Conservation (phyloP, 176 grass and related monocot species). For the maize (Zea mays) region DNA sequence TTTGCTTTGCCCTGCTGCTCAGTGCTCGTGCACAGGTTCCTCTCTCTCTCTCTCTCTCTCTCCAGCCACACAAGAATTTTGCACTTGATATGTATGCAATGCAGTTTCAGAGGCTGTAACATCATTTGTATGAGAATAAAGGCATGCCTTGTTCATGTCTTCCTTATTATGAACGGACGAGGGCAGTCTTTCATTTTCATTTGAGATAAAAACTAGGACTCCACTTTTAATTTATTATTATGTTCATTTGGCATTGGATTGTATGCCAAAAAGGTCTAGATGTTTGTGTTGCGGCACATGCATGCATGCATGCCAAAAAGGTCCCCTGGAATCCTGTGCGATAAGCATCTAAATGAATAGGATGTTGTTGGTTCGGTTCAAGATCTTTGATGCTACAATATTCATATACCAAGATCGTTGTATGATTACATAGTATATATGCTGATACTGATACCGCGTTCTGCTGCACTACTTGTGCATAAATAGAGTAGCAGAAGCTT, state of each 20-base stretch:
- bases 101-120: not conserved
- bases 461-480: no score
- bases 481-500: no score
- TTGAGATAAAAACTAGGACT: no score
- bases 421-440: constrained; percentile 39
- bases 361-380: constrained; percentile 41
- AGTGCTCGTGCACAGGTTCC: no score
- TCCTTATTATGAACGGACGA: not conserved
- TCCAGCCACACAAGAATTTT: constrained; percentile 6
- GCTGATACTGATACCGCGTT: no score
- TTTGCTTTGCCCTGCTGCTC: constrained; percentile 31
- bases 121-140: not conserved
- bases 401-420: constrained; percentile 32
- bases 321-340: constrained; percentile 37
- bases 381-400: constrained; percentile 40
- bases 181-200: not conserved
- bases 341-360: constrained; percentile 39
- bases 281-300: constrained; percentile 41
- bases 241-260: not conserved
- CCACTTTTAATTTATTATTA: no score
- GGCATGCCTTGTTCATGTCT: not conserved
- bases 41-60: no score
- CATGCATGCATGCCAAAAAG: not conserved
- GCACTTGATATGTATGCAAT: not conserved
- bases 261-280: not conserved